Evolutionary conservation across 2,329 filamentous ascomycete species (phyloP), one percentile per base, ranked within the genome.

Genomic region (Calonectria henricotiae): DNA sequence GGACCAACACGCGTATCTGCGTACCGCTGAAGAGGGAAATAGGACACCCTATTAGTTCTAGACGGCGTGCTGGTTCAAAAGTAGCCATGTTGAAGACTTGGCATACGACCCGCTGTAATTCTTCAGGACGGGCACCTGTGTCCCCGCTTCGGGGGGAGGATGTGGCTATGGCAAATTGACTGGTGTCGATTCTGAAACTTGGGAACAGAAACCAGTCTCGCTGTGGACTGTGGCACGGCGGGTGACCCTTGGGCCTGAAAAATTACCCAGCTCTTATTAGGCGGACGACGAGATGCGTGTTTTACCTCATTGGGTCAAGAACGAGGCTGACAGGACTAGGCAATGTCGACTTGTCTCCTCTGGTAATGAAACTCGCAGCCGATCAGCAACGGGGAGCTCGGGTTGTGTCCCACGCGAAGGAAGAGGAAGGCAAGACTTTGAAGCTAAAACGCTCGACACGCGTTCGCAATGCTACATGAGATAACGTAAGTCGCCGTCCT

Each of bases 101-200:
- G 55, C 55, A 67, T 51, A 20, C 25, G 49, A 43, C 49, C 61
- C 65, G 55, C 41, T 65, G 35, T 23, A 35, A 44, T 60, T 60
- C 35, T 60, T 68, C 11, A 58, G 49, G 35, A 49, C 66, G 61
- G 51, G 27, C 65, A 46, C 35, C 47, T 44, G 25, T 60, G 51
- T 39, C 27, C 61, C 44, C 43, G 61, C 32, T 60, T 35, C 20
- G 61, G 55, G 25, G 27, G 30, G 47, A 20, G 65, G 60, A 46
- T 64, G 67, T 69, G 62, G 54, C 67, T 69, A 61, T 69, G 27
- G 67, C 35, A 69, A 65, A 65, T 69, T 69, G 62, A 54, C 44
- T 60, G 61, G 61, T 54, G 62, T 65, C 51, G 27, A 69, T 61
- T 25, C 44, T 69, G 62, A 69, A 69, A 69, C 62, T 64, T 60